Base-by-base conservation (phyloP, 2,329 filamentous ascomycete genomes). In the Plenodomus lindquistii region DNA sequence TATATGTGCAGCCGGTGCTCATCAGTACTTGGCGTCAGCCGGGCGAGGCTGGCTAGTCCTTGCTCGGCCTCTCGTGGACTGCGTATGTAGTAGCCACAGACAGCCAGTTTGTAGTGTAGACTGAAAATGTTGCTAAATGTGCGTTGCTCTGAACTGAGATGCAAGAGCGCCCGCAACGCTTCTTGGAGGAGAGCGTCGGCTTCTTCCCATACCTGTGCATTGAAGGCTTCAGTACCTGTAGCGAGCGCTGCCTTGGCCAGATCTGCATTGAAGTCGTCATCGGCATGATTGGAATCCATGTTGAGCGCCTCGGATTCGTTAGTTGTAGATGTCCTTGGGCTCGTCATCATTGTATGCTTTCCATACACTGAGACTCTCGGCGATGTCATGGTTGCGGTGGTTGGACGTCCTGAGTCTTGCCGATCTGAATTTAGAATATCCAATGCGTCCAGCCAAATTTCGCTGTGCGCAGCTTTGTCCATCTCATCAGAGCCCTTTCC, bases 41-140 rank as follows among this genome's bases (percentile, higher is more conserved):
- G 44, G 17, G 60, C 37, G 4, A 63, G 42, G 38, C 55, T 59
- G 24, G 48, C 31, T 11, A 68, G 57, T 36, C 59, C 58, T 39
- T 48, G 48, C 52, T 65, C 54, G 10, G 61, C 62, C 34, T 52
- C 54, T 2, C 19, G 40, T 35, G 54, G 38, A 15, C 59, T 51
- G 45, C 59, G 53, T 2, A 48, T 61, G 24, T 67, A 46, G 46
- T 61, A 67, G 19, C 62, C 45, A 41, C 62, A 67, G 37, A 65
- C 52, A 31, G 60, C 62, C 20, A 68, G 57, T 42, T 55, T 61
- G 40, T 62, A 68, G n/a, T 62, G 55, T 13, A 68, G 42, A 48
- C 46, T 50, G 42, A 59, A 65, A 2, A 62, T 44, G 41, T 67
- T 52, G 45, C 57, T 65, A 17, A 63, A 60, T 29, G 38, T 37